Evolutionary conservation across 163 green algal species (phyloP), one percentile per base, ranked within the genome.

Genomic region (Smithsoniella earleae): DNA sequence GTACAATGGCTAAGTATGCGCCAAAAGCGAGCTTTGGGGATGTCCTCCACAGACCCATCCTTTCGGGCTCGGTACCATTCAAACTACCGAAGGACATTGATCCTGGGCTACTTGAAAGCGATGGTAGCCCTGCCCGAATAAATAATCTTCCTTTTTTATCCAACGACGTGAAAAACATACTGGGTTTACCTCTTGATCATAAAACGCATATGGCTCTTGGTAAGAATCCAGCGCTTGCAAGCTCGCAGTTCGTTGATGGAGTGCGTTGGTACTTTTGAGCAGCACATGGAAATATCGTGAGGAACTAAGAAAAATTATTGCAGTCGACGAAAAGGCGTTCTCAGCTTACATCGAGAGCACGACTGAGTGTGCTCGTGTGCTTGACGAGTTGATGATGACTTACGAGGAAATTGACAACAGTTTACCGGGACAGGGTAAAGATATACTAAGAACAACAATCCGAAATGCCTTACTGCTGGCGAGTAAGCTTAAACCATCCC

Each of bases 321-420:
- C 58, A 69, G 58, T 69, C 13, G 58, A 69, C 34, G n/a, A 69
- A 45, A 31, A 22, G 5, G 31, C 43, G n/a, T 69, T 69, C 16
- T 45, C 31, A 16, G 4, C 31, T 25, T 69, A 69, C 1, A 25
- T 69, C 30, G 6, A 30, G 34, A 69, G 25, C 22, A 36, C 43
- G 58, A 34, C 27, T 38, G 58, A 69, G 6, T 33, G 30, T 10
- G 58, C 58, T n/a, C 31, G 16, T 5, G 43, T 25, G 58, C 27
- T 69, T 30, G 58, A 69, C 4, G 58, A 69, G 25, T 69, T 69
- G 58, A 34, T 69, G 58, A 34, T 36, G 8, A 34, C 6, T 3
- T 69, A 69, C 25, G 58, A 69, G 20, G 58, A 69, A n/a, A 30
- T 69, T 37, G 58, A 69, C 27, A 69, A 69, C 27, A 69, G n/a